A percentile compares a stretch with the other conserved stretches of the same genome.
phyloP scores from a whole-genome alignment of 371 early-diverging fungal genomes.

The Lichtheimia hyalospora region DNA sequence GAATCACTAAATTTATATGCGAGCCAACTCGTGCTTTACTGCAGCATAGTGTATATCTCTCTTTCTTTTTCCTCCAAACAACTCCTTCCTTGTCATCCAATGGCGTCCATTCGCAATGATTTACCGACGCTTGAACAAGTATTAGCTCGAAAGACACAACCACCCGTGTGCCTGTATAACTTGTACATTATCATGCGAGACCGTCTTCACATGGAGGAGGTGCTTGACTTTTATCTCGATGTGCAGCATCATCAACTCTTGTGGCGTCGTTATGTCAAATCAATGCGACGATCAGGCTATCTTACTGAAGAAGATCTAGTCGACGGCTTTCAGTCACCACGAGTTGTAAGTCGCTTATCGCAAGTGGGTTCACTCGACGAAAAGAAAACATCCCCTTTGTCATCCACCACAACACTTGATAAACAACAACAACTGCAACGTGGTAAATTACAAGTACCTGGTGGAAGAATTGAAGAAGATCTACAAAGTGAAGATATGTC shows the following conservation, averaged over 20 bases:
- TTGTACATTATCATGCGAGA: conserved; percentile 69
- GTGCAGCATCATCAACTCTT: conserved; percentile 63
- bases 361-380: conserved; percentile 22
- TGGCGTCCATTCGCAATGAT: conserved; percentile 7
- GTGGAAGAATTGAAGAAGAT: neutral
- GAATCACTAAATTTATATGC: no score
- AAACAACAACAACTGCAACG: conserved; percentile 15
- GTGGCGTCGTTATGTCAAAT: conserved; percentile 57
- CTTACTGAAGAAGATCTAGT: conserved; percentile 40
- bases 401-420: conserved; percentile 3
- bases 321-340: conserved; percentile 41
- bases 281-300: conserved; percentile 39
- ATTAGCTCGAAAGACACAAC: conserved; percentile 58
- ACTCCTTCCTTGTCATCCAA: neutral
- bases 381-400: conserved; percentile 15
- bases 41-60: neutral
- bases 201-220: conserved; percentile 56
- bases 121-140: conserved; percentile 65
- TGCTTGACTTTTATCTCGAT: conserved; percentile 71
- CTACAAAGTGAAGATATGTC: conserved; percentile 2
- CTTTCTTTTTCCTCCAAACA: neutral
- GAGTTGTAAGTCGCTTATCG: conserved; percentile 34
- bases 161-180: conserved; percentile 70
- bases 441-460: neutral
- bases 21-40: no score